Evolutionary conservation across 2,329 filamentous ascomycete genomes (phyloP).

Genomic region (Hypoxylon sp.): DNA sequence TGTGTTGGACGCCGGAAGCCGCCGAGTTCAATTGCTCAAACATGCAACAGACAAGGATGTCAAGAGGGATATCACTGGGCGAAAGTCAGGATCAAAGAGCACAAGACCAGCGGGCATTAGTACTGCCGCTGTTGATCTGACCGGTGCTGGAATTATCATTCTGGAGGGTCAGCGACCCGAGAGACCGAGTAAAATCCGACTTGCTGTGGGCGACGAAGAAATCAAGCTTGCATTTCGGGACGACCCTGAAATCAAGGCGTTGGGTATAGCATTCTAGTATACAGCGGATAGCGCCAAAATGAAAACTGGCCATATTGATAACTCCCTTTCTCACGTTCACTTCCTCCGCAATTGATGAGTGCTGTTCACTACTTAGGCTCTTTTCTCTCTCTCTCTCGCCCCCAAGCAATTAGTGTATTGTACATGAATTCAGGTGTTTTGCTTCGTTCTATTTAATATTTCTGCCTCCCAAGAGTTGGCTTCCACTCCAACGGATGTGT

Average conservation of each 20-base stretch:
- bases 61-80: constrained; percentile 40
- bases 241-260: constrained; percentile 83
- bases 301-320: too few species aligned
- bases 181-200: constrained; percentile 83
- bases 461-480: constrained; percentile 78
- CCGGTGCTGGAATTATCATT: constrained; percentile 86
- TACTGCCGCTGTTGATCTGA: constrained; percentile 80
- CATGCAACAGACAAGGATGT: constrained; percentile 32
- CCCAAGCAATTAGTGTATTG: too few species aligned
- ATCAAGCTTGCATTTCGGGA: constrained; percentile 87
- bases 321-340: too few species aligned
- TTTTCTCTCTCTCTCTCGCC: background rate
- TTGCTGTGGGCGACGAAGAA: constrained; percentile 91
- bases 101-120: constrained; percentile 57
- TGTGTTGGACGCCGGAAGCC: constrained; percentile 65
- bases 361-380: background rate
- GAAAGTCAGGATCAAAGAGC: constrained; percentile 37
- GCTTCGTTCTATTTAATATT: constrained; percentile 72
- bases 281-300: constrained; percentile 15
- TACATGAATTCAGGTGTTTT: too few species aligned
- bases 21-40: constrained; percentile 67
- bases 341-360: background rate
- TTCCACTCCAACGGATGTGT: constrained; percentile 94
- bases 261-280: constrained; percentile 66
- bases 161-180: constrained; percentile 84